Evolutionary conservation across 306 rosid genomes (phyloP).

Genomic region (Canavalia ensiformis): DNA sequence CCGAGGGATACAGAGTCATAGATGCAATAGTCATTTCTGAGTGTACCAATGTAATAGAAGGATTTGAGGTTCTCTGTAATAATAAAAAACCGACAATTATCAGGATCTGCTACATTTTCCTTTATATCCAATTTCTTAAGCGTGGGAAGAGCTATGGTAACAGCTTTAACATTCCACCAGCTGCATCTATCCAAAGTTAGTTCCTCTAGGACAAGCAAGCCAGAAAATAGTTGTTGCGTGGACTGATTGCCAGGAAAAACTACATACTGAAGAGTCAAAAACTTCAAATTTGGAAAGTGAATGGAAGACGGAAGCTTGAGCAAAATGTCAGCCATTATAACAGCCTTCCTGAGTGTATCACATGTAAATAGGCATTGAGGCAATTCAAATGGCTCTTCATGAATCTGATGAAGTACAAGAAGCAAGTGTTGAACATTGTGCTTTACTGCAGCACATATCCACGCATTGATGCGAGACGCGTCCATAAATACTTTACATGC

Average conservation of each 20-base stretch:
- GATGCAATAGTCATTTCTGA: slow-evolving; percentile 28
- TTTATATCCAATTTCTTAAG: slow-evolving; percentile 25
- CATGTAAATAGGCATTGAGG: slow-evolving; percentile 32
- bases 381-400: background rate
- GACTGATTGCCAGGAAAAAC: background rate
- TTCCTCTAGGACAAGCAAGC: slow-evolving; percentile 41
- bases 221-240: slow-evolving; percentile 32
- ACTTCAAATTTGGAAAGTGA: slow-evolving; percentile 34
- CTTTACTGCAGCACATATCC: slow-evolving; percentile 31
- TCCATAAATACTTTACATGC: background rate
- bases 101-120: slow-evolving; percentile 9
- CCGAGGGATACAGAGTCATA: background rate
- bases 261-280: slow-evolving; percentile 9
- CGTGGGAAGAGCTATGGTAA: slow-evolving; percentile 35
- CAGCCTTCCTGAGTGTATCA: slow-evolving; percentile 19
- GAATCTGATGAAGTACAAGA: background rate
- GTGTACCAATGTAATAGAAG: slow-evolving; percentile 17
- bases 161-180: slow-evolving; percentile 38
- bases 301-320: slow-evolving; percentile 38
- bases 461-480: background rate
- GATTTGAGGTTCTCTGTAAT: slow-evolving; percentile 14
- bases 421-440: slow-evolving; percentile 10
- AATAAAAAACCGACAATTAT: slow-evolving; percentile 27
- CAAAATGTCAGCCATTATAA: background rate
- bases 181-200: slow-evolving; percentile 22